Conservation (phyloP, 1,139 yeast species). For the Geotrichum macrosporum region DNA sequence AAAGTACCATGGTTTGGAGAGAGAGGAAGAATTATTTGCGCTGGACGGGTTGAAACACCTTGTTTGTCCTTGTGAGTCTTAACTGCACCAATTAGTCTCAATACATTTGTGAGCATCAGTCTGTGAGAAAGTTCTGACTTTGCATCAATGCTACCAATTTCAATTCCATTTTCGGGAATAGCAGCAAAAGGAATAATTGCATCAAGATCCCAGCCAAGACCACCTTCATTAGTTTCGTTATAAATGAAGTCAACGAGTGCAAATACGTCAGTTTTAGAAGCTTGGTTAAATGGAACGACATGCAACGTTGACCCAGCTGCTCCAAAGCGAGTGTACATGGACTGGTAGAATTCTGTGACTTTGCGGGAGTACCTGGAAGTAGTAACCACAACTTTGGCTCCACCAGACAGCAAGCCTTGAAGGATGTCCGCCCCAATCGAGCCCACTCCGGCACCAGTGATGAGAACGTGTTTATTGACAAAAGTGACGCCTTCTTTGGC, state of each 20-base stretch:
- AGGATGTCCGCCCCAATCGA: conserved; percentile 97
- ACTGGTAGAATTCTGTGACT: conserved; percentile 93
- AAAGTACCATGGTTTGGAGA: conserved; percentile 99
- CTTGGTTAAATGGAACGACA: conserved; percentile 98
- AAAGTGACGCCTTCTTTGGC: conserved; percentile 88
- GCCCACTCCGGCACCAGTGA: conserved; percentile 99
- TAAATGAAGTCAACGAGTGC: conserved; percentile 82
- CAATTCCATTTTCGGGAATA: conserved; percentile 97
- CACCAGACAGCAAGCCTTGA: conserved; percentile 94
- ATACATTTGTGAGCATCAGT: conserved; percentile 92
- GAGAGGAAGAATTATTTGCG: conserved; percentile 91
- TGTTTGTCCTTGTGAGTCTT: conserved; percentile 76
- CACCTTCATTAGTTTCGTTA: conserved; percentile 89
- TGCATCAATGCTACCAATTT: conserved; percentile 86
- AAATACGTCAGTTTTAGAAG: conserved; percentile 89
- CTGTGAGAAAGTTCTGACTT: conserved; percentile 97
- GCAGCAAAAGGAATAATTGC: conserved; percentile 93
- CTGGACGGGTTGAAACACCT: conserved; percentile 70
- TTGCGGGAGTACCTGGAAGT: conserved; percentile 92
- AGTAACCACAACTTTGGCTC: conserved; percentile 94
- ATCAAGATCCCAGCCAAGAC: conserved; percentile 97
- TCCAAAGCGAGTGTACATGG: conserved; percentile 87
- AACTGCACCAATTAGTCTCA: conserved; percentile 87
- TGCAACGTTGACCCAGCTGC: conserved; percentile 85
- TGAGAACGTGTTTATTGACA: conserved; percentile 80